These are phyloP conservation scores for Termitomyces sp. DNA, from an alignment of 768 basidiomycete genomes.

Conservation along the genomic window DNA sequence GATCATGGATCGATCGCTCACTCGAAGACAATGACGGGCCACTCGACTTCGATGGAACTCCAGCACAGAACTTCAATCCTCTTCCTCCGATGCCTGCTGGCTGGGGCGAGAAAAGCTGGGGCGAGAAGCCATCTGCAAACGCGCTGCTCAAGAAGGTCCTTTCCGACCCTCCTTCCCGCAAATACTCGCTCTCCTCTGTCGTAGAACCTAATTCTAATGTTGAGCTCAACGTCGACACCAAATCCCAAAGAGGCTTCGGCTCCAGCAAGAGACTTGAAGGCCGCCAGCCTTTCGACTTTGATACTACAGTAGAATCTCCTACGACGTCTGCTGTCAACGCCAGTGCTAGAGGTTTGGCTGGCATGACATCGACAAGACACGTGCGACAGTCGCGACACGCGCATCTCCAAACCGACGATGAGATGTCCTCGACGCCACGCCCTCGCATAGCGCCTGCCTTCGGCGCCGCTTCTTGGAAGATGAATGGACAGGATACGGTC, in stretches of 20 bases:
- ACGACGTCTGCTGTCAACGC: slow-evolving; percentile 10
- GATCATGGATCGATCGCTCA: not conserved
- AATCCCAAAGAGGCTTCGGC: not conserved
- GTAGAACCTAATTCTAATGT: slow-evolving; percentile 2
- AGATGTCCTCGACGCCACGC: slow-evolving; percentile 16
- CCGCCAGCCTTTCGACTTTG: slow-evolving; percentile 20
- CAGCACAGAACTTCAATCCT: not conserved
- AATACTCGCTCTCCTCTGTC: slow-evolving; percentile 3
- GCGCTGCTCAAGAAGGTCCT: slow-evolving; percentile 12
- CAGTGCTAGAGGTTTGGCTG: slow-evolving; percentile 10
- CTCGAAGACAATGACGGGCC: not conserved
- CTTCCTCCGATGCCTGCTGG: slow-evolving; percentile 13
- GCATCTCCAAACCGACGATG: slow-evolving; percentile 8
- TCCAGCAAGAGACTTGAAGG: slow-evolving; percentile 25
- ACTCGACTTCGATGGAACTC: slow-evolving; percentile 4
- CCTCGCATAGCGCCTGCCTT: slow-evolving; percentile 3
- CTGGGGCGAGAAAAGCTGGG: slow-evolving; percentile 9
- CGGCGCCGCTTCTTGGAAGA: slow-evolving; percentile 2
- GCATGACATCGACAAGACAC: slow-evolving; percentile 8
- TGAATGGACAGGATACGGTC: not conserved
- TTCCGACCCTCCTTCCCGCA: slow-evolving; percentile 9
- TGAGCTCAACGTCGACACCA: slow-evolving; percentile 1
- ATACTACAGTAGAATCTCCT: slow-evolving; percentile 7
- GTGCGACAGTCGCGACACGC: slow-evolving; percentile 8
- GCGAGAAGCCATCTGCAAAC: slow-evolving; percentile 9